Conservation (phyloP, 2,329 filamentous ascomycete genomes). For the Gyromitra esculenta region DNA sequence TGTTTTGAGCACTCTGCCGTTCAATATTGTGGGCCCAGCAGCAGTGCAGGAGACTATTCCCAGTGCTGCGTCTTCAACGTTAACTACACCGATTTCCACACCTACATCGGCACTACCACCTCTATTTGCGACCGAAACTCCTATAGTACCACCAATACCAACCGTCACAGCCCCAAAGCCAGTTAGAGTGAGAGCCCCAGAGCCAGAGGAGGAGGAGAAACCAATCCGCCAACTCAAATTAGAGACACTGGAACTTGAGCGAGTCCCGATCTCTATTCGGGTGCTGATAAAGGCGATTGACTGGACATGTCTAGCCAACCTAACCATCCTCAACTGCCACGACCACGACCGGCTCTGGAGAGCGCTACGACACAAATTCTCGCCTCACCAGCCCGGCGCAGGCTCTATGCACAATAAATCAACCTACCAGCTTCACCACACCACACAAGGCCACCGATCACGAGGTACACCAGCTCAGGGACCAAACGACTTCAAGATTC, state of each 20-base stretch:
- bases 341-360: constrained; percentile 81
- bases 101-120: constrained; percentile 24
- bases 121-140: constrained; percentile 47
- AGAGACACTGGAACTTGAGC: constrained; percentile 78
- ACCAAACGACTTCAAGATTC: constrained; percentile 68
- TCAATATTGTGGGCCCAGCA: constrained; percentile 44
- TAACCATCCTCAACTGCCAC: constrained; percentile 78
- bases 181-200: constrained; percentile 23
- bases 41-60: constrained; percentile 44
- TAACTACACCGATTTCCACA: constrained; percentile 44
- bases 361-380: constrained; percentile 71
- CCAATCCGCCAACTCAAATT: constrained; percentile 66
- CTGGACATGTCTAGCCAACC: constrained; percentile 75
- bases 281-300: constrained; percentile 77
- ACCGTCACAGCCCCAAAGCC: constrained; percentile 15
- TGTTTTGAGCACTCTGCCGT: constrained; percentile 33
- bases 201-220: constrained; percentile 46
- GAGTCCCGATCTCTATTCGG: constrained; percentile 73
- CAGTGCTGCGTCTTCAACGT: constrained; percentile 18
- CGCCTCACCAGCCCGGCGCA: constrained; percentile 57
- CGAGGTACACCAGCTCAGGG: constrained; percentile 17
- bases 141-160: constrained; percentile 9
- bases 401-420: constrained; percentile 57
- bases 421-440: constrained; percentile 41
- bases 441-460: constrained; percentile 33